Base-by-base conservation (phyloP, 1,139 yeast genomes). In the Lodderomyces jiufengensis region DNA sequence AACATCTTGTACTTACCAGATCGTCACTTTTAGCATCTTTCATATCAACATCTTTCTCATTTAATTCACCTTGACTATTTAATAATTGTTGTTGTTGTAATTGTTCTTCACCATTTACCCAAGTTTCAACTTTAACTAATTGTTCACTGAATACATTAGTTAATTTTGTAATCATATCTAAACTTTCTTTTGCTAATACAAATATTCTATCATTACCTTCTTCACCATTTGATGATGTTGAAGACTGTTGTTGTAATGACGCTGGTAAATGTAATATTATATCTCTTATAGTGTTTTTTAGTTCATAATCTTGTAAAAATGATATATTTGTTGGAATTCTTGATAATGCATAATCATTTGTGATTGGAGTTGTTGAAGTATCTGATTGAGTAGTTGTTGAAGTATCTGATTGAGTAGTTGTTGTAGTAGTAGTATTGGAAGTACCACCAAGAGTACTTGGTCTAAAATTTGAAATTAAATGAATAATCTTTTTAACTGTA, bases 401-500 rank as follows among this genome's bases (percentile, higher is more conserved):
- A 14, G 21, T 21, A 9, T 20, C 30, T 16, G 15, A 10, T 11
- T 24, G 12, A 10, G 28, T 9, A 4, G 25, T 9, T 9, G 31
- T 18, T 13, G 25, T 18, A 9, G 27, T 26, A 5, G 13, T 21
- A 8, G 24, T 28, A n/a, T n/a, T n/a, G n/a, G n/a, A n/a, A 21
- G 32, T 36, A 26, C 23, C 41, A 9, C 57, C 52, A 31, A 70
- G 51, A 1, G 71, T 54, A 4, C 95, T 95, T 1, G 96, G 95
- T 52, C 84, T 85, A 50, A 87, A 87, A 47, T 84, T 85, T 5
- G 97, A 85, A 10, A 92, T 84, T 27, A 92, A 78, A 29, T 80
- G 78, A 29, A 90, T 88, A 35, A 90, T 87, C 55, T 88, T 90
- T 56, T 87, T 85, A 18, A 92, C 90, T 0, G 97, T 92, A 4